phyloP scores from a whole-genome alignment of 441 rosid genomes.

The Aleurites moluccanus region DNA sequence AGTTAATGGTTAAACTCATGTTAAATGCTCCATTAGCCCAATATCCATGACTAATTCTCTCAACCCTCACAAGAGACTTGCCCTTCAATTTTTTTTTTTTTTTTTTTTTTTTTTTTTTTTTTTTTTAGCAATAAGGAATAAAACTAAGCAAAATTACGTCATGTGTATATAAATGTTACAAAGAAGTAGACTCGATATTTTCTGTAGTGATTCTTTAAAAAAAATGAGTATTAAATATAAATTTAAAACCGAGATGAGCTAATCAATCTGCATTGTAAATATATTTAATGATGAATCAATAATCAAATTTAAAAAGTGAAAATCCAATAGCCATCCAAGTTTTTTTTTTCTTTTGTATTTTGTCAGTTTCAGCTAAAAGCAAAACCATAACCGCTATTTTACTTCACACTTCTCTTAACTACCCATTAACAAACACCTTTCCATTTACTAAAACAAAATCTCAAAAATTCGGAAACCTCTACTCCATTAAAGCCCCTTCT shows the following conservation, averaged over 20 bases:
- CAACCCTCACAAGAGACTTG: not conserved
- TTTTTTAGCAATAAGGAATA: no score
- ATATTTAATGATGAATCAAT: no score
- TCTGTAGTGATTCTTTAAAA: no score
- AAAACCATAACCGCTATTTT: slow-evolving; percentile 6
- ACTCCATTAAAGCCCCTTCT: slow-evolving; percentile 12
- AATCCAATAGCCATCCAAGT: not conserved
- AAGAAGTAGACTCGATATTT: no score
- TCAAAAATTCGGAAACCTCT: not conserved
- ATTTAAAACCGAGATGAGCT: no score
- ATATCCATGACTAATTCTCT: not conserved
- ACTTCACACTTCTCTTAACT: slow-evolving; percentile 18
- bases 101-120: no score
- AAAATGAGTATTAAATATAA: no score
- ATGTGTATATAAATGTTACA: no score
- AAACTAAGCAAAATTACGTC: no score
- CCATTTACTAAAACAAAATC: not conserved
- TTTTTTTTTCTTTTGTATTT: not conserved
- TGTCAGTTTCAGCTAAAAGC: slow-evolving; percentile 16
- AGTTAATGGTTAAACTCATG: not conserved
- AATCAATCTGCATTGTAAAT: no score
- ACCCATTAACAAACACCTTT: slow-evolving; percentile 18
- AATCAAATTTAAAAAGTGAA: not conserved
- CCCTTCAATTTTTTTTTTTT: no score
- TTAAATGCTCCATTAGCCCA: not conserved